Conservation (phyloP, 768 basidiomycete genomes). For the Auricularia sp. region DNA sequence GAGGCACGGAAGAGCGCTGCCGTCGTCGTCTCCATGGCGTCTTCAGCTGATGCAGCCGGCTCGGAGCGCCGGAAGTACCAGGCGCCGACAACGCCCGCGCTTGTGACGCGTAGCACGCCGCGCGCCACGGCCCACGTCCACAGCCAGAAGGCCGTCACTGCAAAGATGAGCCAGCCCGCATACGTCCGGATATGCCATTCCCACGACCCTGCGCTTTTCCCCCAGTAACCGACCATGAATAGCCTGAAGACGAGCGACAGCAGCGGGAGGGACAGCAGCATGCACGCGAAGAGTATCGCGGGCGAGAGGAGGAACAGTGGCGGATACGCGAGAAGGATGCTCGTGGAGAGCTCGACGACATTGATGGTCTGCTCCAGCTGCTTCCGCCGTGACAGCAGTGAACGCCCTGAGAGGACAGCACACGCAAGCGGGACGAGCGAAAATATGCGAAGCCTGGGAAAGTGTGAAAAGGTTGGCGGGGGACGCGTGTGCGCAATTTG, state of each 20-base stretch:
- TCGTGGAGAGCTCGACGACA: conserved; percentile 49
- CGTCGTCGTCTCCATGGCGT: conserved; percentile 49
- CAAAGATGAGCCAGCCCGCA: conserved; percentile 65
- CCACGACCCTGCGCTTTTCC: conserved; percentile 35
- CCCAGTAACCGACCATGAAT: conserved; percentile 55
- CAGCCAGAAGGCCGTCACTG: conserved; percentile 45
- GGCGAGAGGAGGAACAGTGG: conserved; percentile 71
- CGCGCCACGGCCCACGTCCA: conserved; percentile 74
- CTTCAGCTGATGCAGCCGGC: conserved; percentile 2
- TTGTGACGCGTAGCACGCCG: conserved; percentile 64
- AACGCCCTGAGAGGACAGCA: conserved; percentile 57
- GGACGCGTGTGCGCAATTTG: background rate
- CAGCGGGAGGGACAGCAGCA: conserved; percentile 70
- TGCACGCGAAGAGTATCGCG: conserved; percentile 51
- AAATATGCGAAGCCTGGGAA: conserved; percentile 60
- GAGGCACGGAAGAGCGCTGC: conserved; percentile 70
- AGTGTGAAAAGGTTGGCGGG: conserved; percentile 5
- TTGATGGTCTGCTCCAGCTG: conserved; percentile 52
- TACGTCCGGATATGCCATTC: conserved; percentile 51
- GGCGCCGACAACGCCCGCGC: conserved; percentile 76
- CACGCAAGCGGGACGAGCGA: conserved; percentile 64
- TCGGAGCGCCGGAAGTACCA: conserved; percentile 72
- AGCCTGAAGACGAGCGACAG: conserved; percentile 69
- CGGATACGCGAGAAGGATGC: conserved; percentile 59
- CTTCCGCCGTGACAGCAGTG: conserved; percentile 40